Conservation (phyloP, 768 basidiomycete species). For the Hydnum rufescens region DNA sequence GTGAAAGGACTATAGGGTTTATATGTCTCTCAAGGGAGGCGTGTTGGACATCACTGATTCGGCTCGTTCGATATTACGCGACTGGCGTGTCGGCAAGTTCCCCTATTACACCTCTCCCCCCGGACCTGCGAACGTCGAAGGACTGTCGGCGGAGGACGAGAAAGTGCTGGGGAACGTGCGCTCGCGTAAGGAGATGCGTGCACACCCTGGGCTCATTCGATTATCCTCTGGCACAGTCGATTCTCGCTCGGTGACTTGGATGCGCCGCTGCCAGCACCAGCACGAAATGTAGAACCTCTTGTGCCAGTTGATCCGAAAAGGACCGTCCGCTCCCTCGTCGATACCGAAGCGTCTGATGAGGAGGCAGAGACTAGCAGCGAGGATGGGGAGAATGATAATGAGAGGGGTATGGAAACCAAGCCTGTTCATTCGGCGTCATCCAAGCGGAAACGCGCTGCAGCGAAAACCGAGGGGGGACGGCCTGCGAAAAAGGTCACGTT, state of each 20-base stretch:
- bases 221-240: slow-evolving; percentile 24
- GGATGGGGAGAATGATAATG: slow-evolving; percentile 22
- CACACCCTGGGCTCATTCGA: slow-evolving; percentile 39
- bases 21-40: too few species aligned
- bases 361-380: slow-evolving; percentile 22
- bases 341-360: slow-evolving; percentile 20
- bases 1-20: too few species aligned
- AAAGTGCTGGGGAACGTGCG: slow-evolving; percentile 32
- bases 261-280: background rate
- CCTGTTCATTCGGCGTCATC: slow-evolving; percentile 18
- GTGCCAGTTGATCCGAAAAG: slow-evolving; percentile 20
- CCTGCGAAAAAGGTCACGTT: slow-evolving; percentile 38
- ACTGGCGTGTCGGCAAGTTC: slow-evolving; percentile 64
- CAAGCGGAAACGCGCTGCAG: slow-evolving; percentile 30
- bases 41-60: slow-evolving; percentile 52
- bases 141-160: slow-evolving; percentile 26
- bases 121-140: slow-evolving; percentile 15
- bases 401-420: slow-evolving; percentile 24
- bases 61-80: slow-evolving; percentile 58
- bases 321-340: background rate
- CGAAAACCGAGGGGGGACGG: slow-evolving; percentile 15
- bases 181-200: slow-evolving; percentile 47
- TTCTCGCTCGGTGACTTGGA: slow-evolving; percentile 16
- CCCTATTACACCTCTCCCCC: slow-evolving; percentile 49
- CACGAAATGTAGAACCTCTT: too few species aligned